A percentile compares a stretch with the other conserved stretches of the same genome.
Evolutionary conservation across 345 rosid genomes (phyloP).

Genomic region (Psidium guajava): DNA sequence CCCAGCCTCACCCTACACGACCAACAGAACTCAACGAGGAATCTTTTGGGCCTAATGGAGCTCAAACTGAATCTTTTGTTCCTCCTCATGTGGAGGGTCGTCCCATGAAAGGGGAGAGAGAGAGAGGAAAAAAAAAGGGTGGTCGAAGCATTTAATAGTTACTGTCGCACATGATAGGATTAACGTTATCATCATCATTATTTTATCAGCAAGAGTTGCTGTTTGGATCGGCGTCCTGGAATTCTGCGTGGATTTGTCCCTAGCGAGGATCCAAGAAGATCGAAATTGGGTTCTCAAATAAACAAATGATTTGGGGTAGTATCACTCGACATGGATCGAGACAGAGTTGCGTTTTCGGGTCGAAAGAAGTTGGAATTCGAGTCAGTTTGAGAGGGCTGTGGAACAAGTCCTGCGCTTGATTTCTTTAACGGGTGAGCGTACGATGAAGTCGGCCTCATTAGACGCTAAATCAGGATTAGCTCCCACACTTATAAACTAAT

Average conservation of each 20-base stretch:
- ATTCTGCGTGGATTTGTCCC: not conserved
- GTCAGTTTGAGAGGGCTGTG: not conserved
- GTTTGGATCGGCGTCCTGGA: not conserved
- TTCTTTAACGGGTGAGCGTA: not conserved
- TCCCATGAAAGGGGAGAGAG: not conserved
- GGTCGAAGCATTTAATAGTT: not conserved
- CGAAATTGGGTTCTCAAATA: not conserved
- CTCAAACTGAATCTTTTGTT: not conserved
- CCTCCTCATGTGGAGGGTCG: not conserved
- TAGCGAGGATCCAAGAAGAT: not conserved
- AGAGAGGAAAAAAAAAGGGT: not conserved
- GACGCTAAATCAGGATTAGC: not conserved
- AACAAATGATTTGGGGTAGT: not conserved
- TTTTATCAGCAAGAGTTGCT: not conserved
- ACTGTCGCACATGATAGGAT: not conserved
- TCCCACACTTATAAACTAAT: not conserved
- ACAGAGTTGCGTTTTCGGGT: not conserved
- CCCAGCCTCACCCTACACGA: not conserved
- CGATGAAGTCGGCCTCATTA: not conserved
- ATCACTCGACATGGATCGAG: not conserved
- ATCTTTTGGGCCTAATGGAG: not conserved
- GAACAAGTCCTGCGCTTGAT: not conserved
- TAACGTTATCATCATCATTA: not conserved
- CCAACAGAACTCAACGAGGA: not conserved
- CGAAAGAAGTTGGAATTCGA: not conserved